Evolutionary conservation across 345 rosid genomes (phyloP).

Genomic region (Lumnitzera racemosa): DNA sequence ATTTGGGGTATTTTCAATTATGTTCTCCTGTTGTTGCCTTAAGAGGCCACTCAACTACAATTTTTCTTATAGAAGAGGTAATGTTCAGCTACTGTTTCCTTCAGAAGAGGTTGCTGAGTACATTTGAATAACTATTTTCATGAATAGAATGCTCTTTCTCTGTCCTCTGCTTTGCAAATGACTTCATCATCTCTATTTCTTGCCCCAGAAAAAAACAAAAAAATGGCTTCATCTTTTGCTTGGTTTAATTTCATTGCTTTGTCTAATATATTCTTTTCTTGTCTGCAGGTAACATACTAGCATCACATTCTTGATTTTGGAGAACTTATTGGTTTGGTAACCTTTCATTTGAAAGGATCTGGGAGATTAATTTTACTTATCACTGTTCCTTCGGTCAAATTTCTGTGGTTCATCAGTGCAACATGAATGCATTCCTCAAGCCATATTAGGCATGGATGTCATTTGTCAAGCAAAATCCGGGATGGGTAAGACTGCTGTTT

Average conservation of each 20-base stretch:
- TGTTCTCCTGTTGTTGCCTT: too few relatives aligned
- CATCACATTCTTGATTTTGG: constrained; percentile 51
- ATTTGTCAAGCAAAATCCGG: constrained; percentile 99
- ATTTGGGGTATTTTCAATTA: too few relatives aligned
- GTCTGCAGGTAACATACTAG: constrained; percentile 52
- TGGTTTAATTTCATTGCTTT: neutral
- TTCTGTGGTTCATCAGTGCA: constrained; percentile 91
- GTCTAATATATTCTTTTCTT: constrained; percentile 1
- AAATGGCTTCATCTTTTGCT: too few relatives aligned
- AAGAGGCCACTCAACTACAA: too few relatives aligned
- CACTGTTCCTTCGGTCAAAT: constrained; percentile 62
- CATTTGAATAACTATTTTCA: too few relatives aligned
- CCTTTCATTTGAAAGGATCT: constrained; percentile 59
- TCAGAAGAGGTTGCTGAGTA: too few relatives aligned
- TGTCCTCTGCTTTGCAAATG: too few relatives aligned
- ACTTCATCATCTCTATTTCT: too few relatives aligned
- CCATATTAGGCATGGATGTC: constrained; percentile 96
- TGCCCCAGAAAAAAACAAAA: too few relatives aligned
- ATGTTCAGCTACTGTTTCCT: too few relatives aligned
- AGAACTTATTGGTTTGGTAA: constrained; percentile 50
- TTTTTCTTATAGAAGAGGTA: too few relatives aligned
- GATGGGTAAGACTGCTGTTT: constrained; percentile 98
- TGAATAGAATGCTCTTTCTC: too few relatives aligned
- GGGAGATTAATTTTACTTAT: constrained; percentile 73
- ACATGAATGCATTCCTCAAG: constrained; percentile 99